phyloP scores from a whole-genome alignment of 805 yeast species.

The Ogataea pini region DNA sequence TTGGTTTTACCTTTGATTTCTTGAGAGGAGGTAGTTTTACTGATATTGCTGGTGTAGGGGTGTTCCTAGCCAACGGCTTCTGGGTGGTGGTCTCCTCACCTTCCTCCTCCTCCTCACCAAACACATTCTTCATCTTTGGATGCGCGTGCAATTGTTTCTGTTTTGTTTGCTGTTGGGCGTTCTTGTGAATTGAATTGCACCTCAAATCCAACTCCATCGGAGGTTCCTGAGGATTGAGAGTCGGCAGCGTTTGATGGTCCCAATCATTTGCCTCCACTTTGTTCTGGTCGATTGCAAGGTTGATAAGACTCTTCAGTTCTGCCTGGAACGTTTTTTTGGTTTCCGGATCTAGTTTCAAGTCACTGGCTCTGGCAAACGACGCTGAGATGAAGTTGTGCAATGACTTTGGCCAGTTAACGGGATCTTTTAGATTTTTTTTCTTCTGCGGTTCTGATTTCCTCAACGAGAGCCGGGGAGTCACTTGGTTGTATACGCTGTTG shows the following conservation, averaged over 20 bases:
- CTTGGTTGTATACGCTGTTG: constrained; percentile 23
- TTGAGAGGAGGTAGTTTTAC: constrained; percentile 17
- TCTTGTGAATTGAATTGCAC: constrained; percentile 13
- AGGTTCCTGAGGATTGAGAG: constrained; percentile 20
- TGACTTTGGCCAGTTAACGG: constrained; percentile 54
- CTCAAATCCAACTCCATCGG: constrained; percentile 20
- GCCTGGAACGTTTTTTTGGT: constrained; percentile 43
- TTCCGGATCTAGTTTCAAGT: constrained; percentile 35
- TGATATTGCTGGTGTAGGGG: constrained; percentile 1
- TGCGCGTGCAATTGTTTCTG: neutral
- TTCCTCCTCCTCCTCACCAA: constrained; percentile 14
- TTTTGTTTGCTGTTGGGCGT: neutral
- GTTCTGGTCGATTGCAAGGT: constrained; percentile 46
- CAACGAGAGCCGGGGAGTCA: constrained; percentile 25
- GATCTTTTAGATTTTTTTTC: constrained; percentile 29
- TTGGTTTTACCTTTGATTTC: constrained; percentile 14
- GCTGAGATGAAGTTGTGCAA: constrained; percentile 51
- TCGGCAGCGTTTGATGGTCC: constrained; percentile 53
- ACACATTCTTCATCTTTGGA: constrained; percentile 14
- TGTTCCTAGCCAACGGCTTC: neutral
- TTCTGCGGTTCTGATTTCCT: constrained; percentile 9
- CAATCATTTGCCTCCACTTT: constrained; percentile 55
- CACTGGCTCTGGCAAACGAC: constrained; percentile 44
- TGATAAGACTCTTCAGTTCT: constrained; percentile 51
- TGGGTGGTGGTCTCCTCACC: neutral